These are phyloP conservation scores for Talaromyces sp. DNA, from an alignment of 2,329 filamentous ascomycete species.

Conservation along the genomic window DNA sequence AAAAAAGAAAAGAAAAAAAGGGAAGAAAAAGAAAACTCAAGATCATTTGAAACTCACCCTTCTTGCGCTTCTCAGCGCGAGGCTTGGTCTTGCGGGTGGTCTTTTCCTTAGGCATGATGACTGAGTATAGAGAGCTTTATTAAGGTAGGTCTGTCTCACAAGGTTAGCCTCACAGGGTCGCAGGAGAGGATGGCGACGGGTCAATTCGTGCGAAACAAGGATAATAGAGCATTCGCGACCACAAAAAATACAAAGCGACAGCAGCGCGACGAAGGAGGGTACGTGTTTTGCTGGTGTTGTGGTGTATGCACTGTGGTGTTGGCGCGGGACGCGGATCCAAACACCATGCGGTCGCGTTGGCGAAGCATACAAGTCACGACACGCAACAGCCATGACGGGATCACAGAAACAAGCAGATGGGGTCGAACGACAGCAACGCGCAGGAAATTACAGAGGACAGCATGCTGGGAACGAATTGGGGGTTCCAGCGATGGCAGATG, in stretches of 20 bases:
- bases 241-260: slow-evolving; percentile 3
- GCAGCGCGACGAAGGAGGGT: neutral
- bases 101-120: slow-evolving; percentile 63
- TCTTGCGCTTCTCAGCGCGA: slow-evolving; percentile 63
- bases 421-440: neutral
- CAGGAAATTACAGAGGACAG: neutral
- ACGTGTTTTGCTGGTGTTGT: neutral
- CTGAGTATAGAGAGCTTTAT: neutral
- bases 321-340: slow-evolving; percentile 11
- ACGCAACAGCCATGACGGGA: neutral
- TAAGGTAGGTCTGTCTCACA: neutral
- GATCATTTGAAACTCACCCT: slow-evolving; percentile 47
- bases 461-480: neutral
- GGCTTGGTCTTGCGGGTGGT: slow-evolving; percentile 57
- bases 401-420: neutral
- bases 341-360: slow-evolving; percentile 11
- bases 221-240: slow-evolving; percentile 7
- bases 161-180: neutral
- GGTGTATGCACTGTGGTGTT: neutral
- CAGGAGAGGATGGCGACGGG: neutral
- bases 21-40: neutral
- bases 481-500: neutral
- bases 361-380: neutral
- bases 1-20: neutral
- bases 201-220: neutral